Evolutionary conservation across 805 yeast species (phyloP), one percentile per base, ranked within the genome.

Genomic region (Starmerella geochares): DNA sequence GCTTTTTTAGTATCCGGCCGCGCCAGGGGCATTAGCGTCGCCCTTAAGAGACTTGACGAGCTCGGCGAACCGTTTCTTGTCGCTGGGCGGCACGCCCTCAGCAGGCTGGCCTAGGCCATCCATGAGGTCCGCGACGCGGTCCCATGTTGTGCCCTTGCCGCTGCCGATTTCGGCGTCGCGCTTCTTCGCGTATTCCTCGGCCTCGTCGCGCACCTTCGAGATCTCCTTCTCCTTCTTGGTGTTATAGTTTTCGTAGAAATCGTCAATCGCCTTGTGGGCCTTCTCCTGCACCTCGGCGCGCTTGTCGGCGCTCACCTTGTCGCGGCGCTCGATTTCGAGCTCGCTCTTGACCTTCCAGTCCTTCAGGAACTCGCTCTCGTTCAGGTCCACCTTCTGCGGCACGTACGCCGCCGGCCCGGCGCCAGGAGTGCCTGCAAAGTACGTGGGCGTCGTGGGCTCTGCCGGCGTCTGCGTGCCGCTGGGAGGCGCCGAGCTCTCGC

Each of bases 191-290:
- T 82, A 87, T 53, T 76, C 78, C 57, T 77, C 79, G 58, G 86
- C 85, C 58, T 83, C 92, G 46, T 71, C 70, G 63, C 73, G 72
- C 11, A 84, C 81, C 51, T 75, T 74, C 53, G 77, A 80, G 49
- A 80, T 69, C 46, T 79, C 77, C 56, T 75, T 75, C 47, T 86
- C 90, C 66, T 80, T 83, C 71, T 88, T 88, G 62, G 74, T 72
- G 69, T 86, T 87, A 73, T 90, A 90, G 62, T 81, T 81, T 60
- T 86, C 95, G 67, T 90, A 90, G 66, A 90, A 90, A 56, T 84
- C 95, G 65, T 90, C 96, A 61, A 87, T 78, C 48, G 86, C 80
- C 64, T 80, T 79, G 61, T 78, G 77, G 9, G 97, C 97, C 54
- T 81, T 81, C 46, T 77, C 75, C 49, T 82, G 76, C 51, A 86